phyloP scores from a whole-genome alignment of 192 early-diverging fungal genomes.

The Obelidium mucronatum region DNA sequence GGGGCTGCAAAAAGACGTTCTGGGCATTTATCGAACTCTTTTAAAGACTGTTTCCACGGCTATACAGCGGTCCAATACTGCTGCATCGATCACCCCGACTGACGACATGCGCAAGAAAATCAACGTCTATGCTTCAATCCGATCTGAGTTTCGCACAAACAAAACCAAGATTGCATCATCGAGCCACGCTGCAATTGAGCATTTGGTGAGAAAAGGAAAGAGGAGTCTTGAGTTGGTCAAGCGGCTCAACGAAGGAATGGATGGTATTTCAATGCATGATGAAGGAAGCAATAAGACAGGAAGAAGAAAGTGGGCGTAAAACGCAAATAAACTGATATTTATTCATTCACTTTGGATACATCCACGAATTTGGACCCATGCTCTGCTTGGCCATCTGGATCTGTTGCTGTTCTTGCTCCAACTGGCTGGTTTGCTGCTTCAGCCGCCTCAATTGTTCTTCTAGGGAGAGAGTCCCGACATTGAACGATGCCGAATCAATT shows the following conservation, averaged over 20 bases:
- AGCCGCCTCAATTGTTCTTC: slow-evolving; percentile 35
- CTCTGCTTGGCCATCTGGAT: slow-evolving; percentile 19
- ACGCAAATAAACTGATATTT: background rate
- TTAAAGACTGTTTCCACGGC: background rate
- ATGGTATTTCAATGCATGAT: background rate
- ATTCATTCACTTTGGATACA: slow-evolving; percentile 4
- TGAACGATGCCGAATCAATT: slow-evolving; percentile 17
- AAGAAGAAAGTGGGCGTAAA: background rate
- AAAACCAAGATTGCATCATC: background rate
- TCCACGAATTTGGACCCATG: background rate
- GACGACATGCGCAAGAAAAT: background rate
- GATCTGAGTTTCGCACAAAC: slow-evolving; percentile 7
- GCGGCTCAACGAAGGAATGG: background rate
- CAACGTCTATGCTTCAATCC: slow-evolving; percentile 25
- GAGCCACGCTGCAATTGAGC: slow-evolving; percentile 10
- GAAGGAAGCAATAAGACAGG: background rate
- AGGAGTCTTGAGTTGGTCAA: slow-evolving; percentile 10
- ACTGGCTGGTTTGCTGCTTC: slow-evolving; percentile 26
- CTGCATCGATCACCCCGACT: background rate
- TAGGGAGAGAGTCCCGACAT: slow-evolving; percentile 2
- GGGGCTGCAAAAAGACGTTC: slow-evolving; percentile 23
- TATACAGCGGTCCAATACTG: background rate
- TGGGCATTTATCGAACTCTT: slow-evolving; percentile 13
- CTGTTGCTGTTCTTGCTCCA: slow-evolving; percentile 33
- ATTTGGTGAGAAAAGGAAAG: slow-evolving; percentile 19